Evolutionary conservation across 1,139 yeast genomes (phyloP), one percentile per base, ranked within the genome.

Genomic region (Geotrichum restrictum): DNA sequence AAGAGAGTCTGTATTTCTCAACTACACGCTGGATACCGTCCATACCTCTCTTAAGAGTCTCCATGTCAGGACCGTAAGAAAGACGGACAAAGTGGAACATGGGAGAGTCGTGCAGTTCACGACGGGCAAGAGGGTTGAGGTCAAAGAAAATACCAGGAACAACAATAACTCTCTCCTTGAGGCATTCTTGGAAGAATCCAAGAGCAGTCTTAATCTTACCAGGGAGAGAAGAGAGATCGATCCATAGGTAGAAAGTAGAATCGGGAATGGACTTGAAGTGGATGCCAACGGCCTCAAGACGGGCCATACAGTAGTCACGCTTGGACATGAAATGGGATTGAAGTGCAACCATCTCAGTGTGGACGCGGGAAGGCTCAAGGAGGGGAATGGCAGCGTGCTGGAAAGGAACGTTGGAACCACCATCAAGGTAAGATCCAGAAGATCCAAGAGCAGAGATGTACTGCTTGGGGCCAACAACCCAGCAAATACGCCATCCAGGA

Each of bases 81-180:
- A 82, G 70, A 62, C 87, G 72, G 10, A 81, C 83, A 60, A 74
- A 81, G 57, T 81, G 79, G 62, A 79, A 81, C 84, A 83, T 80
- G 49, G 80, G 82, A 24, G 80, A 81, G 59, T 81, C 86, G 59
- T 77, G 82, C 55, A 82, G 69, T 52, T 78, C 77, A 51, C 83
- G 74, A 67, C 82, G 77, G 61, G 82, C 81, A 59, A 80, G 77
- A 11, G 86, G 86, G 60, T 82, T 82, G 59, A 82, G 74, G 63
- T 81, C 81, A 63, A 82, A 82, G 73, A 81, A 81, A 59, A 82
- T 80, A 3, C 87, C 86, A 1, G 86, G 87, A 16, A 82, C 87
- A 41, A 79, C 78, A 64, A 82, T 82, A 14, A 80, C 83, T 61
- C 75, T 76, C 59, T 81, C 85, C 62, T 80, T 84, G 48, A 82